Percentiles rank a stretch among this genome's conserved stretches.
phyloP scores from a whole-genome alignment of 306 rosid species.

The Adenanthera pavonina region DNA sequence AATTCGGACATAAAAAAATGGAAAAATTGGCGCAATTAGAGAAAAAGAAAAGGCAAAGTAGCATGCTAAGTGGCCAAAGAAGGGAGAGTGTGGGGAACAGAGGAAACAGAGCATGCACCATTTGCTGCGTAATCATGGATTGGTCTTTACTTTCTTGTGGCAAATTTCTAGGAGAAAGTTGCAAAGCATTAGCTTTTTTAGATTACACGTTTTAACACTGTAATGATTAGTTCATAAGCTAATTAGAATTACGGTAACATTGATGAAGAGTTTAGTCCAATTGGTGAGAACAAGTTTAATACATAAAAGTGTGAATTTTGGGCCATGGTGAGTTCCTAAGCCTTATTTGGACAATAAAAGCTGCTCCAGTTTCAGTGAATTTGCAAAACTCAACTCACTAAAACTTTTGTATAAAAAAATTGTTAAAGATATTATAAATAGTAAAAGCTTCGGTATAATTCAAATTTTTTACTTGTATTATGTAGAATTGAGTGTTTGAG shows the following conservation, averaged over 20 bases:
- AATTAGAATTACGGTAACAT: neutral
- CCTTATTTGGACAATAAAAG: too few species aligned
- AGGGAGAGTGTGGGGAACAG: constrained; percentile 27
- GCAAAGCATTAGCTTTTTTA: neutral
- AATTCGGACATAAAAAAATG: neutral
- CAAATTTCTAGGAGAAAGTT: neutral
- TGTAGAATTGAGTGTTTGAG: too few species aligned
- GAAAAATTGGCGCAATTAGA: neutral
- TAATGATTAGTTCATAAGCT: neutral
- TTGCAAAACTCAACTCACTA: too few species aligned
- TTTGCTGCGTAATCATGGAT: constrained; percentile 42
- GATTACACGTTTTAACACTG: neutral
- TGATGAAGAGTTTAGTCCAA: neutral
- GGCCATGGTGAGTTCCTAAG: too few species aligned
- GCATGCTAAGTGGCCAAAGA: constrained; percentile 29
- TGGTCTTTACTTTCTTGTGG: neutral
- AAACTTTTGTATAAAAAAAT: too few species aligned
- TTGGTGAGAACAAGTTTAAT: neutral
- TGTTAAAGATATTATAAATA: too few species aligned
- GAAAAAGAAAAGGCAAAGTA: constrained; percentile 46
- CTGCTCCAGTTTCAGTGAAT: too few species aligned
- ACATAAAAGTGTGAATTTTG: too few species aligned
- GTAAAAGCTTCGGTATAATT: too few species aligned
- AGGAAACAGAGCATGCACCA: constrained; percentile 33
- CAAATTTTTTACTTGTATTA: too few species aligned